phyloP scores from a whole-genome alignment of 257 asterid species.

The Capsicum baccatum region DNA sequence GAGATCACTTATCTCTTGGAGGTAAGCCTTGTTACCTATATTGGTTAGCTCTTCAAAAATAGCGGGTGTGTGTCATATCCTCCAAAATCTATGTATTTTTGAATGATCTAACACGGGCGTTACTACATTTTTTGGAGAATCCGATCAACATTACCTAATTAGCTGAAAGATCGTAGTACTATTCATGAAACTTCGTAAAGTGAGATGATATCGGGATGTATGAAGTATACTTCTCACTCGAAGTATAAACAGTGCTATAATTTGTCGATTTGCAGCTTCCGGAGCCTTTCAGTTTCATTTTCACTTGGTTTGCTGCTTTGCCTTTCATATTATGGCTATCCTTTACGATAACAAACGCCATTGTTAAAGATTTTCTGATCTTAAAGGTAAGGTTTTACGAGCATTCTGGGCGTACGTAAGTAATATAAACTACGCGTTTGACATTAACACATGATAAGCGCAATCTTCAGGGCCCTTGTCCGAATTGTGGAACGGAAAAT shows the following conservation, averaged over 20 bases:
- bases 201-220: too few relatives aligned
- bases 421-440: background rate
- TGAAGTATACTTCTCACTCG: too few relatives aligned
- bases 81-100: background rate
- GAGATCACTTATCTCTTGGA: slow-evolving; percentile 90
- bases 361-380: slow-evolving; percentile 81
- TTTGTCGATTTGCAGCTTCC: slow-evolving; percentile 70
- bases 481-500: slow-evolving; percentile 95
- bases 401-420: background rate
- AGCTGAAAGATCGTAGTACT: background rate
- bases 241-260: background rate
- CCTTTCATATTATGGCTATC: slow-evolving; percentile 79
- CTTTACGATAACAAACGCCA: slow-evolving; percentile 65
- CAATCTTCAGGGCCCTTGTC: slow-evolving; percentile 85
- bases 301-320: slow-evolving; percentile 97
- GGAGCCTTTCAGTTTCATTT: slow-evolving; percentile 97
- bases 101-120: background rate
- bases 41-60: background rate
- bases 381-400: slow-evolving; percentile 56
- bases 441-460: slow-evolving; percentile 21
- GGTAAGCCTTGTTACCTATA: slow-evolving; percentile 46
- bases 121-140: background rate
- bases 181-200: background rate
- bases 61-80: background rate
- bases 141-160: background rate